Base-by-base conservation (phyloP, 177 flowering plant genomes). In the Telopea speciosissima region DNA sequence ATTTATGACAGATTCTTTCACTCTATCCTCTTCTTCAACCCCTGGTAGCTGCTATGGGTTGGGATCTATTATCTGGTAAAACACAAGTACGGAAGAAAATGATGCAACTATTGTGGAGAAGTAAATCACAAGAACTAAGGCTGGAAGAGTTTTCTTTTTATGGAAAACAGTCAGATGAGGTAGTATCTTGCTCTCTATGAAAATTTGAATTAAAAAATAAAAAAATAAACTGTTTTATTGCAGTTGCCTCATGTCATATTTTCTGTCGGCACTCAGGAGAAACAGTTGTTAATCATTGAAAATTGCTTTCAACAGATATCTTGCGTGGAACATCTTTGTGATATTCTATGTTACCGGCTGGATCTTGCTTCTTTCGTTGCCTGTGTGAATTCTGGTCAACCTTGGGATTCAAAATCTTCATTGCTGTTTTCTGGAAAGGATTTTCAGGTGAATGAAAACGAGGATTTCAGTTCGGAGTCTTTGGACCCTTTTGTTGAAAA, bases 311-410 rank as follows among this genome's bases (percentile, higher is more conserved):
- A 80, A 67, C 92, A 96, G 99, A 79, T 76, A 73, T 90, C 98
- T 72, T 89, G 92, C 70, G 83, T 96, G 76, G 98, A 93, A 70
- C 88, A 89, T 85, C 92, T 93, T 70, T 96, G 99, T 62, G 89
- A 93, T 81, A 71, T 83, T 67, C 78, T 96, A 75, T 96, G 98
- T 76, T 93, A 91, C 82, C 94, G 83, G 65, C 92, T 96, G 73
- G 99, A 96, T 80, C 83, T 96, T 78, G 96, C 98, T 79, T 86
- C 91, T 66, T 96, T 93, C 81, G 97, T 87, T 76, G 98, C 95
- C 40, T 79, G 86, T 79, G 90, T 83, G 76, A 96, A 93, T 84
- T 86, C 98, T 79, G 99, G 99, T 63, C 88, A 58, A 65, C 76
- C 90, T 42, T 96, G 99, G 98, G 79, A 81, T 82, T 81, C 83